phyloP scores from a whole-genome alignment of 306 rosid species.

The Cicer chorassanicum region DNA sequence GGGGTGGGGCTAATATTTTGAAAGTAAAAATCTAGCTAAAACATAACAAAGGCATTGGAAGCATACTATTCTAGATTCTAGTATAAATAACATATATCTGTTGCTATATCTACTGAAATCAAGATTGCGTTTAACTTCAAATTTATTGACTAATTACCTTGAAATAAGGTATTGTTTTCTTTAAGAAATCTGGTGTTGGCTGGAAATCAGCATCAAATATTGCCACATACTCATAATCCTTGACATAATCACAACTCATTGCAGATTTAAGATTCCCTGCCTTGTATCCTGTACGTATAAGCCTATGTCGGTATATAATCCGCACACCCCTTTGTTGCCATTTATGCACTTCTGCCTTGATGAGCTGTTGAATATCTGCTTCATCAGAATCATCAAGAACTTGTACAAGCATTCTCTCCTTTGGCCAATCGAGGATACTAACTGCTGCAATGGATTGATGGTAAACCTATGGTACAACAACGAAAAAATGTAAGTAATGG shows the following conservation, averaged over 20 bases:
- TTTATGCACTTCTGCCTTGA: slow-evolving; percentile 95
- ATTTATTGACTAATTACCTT: slow-evolving; percentile 62
- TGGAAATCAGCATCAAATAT: slow-evolving; percentile 99
- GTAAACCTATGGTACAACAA: slow-evolving; percentile 70
- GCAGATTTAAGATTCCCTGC: slow-evolving; percentile 99
- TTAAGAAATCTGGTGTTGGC: slow-evolving; percentile 92
- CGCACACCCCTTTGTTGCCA: slow-evolving; percentile 94
- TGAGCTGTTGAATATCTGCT: slow-evolving; percentile 74
- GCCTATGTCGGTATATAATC: slow-evolving; percentile 88
- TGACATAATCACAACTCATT: slow-evolving; percentile 93
- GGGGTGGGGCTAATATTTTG: neutral
- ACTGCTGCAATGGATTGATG: slow-evolving; percentile 97
- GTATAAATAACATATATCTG: slow-evolving; percentile 12
- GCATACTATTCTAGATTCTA: neutral
- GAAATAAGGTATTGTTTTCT: slow-evolving; percentile 91
- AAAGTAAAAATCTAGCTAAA: slow-evolving; percentile 17
- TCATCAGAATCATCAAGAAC: slow-evolving; percentile 98
- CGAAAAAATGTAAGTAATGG: slow-evolving; percentile 38
- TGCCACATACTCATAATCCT: slow-evolving; percentile 93
- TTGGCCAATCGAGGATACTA: slow-evolving; percentile 95
- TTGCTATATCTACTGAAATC: slow-evolving; percentile 12
- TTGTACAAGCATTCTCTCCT: slow-evolving; percentile 91
- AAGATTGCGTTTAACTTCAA: slow-evolving; percentile 16
- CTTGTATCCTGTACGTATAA: slow-evolving; percentile 91
- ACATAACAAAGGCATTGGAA: slow-evolving; percentile 21